Percentiles rank a stretch among this genome's conserved stretches.
phyloP scores from a whole-genome alignment of 495 filamentous ascomycete species.

The Annulohypoxylon nitens region DNA sequence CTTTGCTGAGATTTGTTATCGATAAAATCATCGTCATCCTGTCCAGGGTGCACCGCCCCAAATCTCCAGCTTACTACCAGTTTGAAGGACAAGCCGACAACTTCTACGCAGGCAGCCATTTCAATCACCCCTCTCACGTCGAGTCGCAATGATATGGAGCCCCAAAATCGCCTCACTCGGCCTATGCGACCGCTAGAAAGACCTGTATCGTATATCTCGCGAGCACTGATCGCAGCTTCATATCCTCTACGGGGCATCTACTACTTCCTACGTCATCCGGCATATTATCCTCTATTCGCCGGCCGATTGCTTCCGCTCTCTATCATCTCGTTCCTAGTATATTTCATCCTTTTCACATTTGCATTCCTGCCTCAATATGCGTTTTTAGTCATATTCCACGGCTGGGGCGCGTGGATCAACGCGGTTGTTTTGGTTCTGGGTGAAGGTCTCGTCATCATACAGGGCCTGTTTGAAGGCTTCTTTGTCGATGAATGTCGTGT shows the following conservation, averaged over 20 bases:
- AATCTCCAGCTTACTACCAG: not conserved
- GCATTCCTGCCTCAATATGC: conserved; percentile 90
- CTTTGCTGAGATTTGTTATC: not conserved
- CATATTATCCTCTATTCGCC: conserved; percentile 75
- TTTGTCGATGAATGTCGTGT: conserved; percentile 85
- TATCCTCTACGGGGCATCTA: conserved; percentile 73
- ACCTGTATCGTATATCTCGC: conserved; percentile 47
- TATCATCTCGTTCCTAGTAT: conserved; percentile 78
- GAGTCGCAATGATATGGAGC: conserved; percentile 42
- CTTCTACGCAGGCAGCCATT: not conserved
- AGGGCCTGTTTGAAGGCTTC: conserved; percentile 81
- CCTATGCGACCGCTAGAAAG: conserved; percentile 47
- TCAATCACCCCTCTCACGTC: not conserved
- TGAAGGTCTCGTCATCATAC: conserved; percentile 84
- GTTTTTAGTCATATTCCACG: conserved; percentile 84
- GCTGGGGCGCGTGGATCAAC: conserved; percentile 81
- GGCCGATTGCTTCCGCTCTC: conserved; percentile 77
- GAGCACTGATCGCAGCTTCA: conserved; percentile 51
- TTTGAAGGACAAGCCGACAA: conserved; percentile 12
- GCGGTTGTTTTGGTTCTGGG: conserved; percentile 83
- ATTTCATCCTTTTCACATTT: conserved; percentile 82
- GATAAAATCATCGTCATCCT: conserved; percentile 20
- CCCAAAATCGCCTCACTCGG: conserved; percentile 34
- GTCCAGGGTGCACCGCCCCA: not conserved
- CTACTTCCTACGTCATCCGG: conserved; percentile 78